phyloP scores from a whole-genome alignment of 176 grass and related monocot genomes.

The Phoenix roebelenii region DNA sequence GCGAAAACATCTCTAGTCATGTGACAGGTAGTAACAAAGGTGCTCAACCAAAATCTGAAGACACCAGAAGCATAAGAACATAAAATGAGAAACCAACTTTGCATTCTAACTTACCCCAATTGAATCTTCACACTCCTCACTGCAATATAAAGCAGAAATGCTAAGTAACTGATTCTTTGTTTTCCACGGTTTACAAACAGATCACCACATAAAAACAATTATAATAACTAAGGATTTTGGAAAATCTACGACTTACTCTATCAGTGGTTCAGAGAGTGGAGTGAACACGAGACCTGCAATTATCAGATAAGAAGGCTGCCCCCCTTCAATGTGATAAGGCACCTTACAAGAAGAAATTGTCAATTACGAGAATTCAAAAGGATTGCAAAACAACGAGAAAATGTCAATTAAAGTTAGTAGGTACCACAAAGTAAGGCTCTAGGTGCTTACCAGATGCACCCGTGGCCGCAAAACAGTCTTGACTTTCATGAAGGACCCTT shows the following conservation, averaged over 20 bases:
- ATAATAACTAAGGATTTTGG: slow-evolving; percentile 7
- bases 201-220: no score
- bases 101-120: slow-evolving; percentile 60
- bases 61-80: no score
- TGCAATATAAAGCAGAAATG: slow-evolving; percentile 34
- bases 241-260: slow-evolving; percentile 58
- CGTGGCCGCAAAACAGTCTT: slow-evolving; percentile 62
- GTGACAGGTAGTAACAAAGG: not conserved
- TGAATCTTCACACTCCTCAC: slow-evolving; percentile 85
- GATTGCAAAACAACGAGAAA: slow-evolving; percentile 21
- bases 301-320: slow-evolving; percentile 91
- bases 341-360: slow-evolving; percentile 42
- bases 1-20: slow-evolving; percentile 10
- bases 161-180: not conserved
- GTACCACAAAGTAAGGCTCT: not conserved
- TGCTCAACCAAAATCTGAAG: not conserved
- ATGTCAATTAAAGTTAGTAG: slow-evolving; percentile 5
- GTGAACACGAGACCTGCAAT: slow-evolving; percentile 95
- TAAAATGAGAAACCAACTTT: no score
- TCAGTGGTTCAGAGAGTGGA: slow-evolving; percentile 84
- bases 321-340: slow-evolving; percentile 64
- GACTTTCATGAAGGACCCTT: slow-evolving; percentile 64
- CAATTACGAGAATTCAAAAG: slow-evolving; percentile 15
- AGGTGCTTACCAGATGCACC: slow-evolving; percentile 64
- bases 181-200: no score